phyloP scores from a whole-genome alignment of 1,284 basidiomycete species.

The Paramarasmius palmivorus region DNA sequence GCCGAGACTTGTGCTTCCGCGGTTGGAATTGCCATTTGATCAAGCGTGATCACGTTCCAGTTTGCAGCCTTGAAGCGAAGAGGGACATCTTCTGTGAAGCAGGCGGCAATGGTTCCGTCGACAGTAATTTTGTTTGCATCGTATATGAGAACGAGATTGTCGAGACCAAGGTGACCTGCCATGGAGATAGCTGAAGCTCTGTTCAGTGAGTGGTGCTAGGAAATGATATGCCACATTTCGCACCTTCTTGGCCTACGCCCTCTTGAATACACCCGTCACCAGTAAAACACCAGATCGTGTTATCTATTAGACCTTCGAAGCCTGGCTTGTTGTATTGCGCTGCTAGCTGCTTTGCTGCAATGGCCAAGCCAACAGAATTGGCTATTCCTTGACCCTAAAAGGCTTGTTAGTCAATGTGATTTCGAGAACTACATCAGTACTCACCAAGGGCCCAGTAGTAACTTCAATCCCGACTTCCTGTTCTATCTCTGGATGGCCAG shows the following conservation, averaged over 20 bases:
- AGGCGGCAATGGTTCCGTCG: constrained; percentile 71
- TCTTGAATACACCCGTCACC: constrained; percentile 81
- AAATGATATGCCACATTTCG: neutral
- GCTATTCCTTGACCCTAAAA: constrained; percentile 65
- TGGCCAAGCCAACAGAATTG: constrained; percentile 75
- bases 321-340: constrained; percentile 73
- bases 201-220: neutral
- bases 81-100: constrained; percentile 59
- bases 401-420: neutral
- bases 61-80: constrained; percentile 57
- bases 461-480: constrained; percentile 26
- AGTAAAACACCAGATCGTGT: constrained; percentile 72
- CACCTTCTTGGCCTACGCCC: constrained; percentile 67
- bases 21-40: neutral
- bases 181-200: constrained; percentile 52
- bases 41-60: constrained; percentile 61
- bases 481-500: constrained; percentile 12
- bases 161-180: constrained; percentile 73
- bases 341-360: constrained; percentile 70
- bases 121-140: constrained; percentile 72
- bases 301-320: constrained; percentile 60
- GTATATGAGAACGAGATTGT: constrained; percentile 72
- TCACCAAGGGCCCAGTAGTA: constrained; percentile 63
- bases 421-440: neutral
- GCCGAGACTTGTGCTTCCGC: constrained; percentile 43